phyloP scores from a whole-genome alignment of 805 yeast genomes.

The Yarrowia sp. region DNA sequence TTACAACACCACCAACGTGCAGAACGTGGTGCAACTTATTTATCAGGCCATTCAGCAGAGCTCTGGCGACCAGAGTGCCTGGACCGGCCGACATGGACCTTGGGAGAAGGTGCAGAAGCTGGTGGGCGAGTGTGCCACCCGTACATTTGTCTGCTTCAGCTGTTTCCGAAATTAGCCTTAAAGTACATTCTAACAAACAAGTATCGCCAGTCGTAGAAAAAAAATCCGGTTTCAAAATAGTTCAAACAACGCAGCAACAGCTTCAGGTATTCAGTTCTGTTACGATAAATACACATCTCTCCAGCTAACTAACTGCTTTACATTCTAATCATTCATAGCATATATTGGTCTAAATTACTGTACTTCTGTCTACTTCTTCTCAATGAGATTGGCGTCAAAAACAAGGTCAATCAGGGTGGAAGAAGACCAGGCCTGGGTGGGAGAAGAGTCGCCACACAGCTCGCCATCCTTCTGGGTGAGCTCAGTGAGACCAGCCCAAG shows the following conservation, averaged over 20 bases:
- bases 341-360: slow-evolving; percentile 19
- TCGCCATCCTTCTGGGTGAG: slow-evolving; percentile 86
- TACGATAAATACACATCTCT: too few species aligned
- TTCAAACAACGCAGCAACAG: too few species aligned
- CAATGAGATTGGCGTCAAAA: slow-evolving; percentile 45
- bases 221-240: too few species aligned
- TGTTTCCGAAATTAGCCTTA: slow-evolving; percentile 3
- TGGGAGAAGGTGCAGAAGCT: slow-evolving; percentile 33
- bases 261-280: too few species aligned
- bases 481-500: slow-evolving; percentile 94
- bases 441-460: slow-evolving; percentile 80
- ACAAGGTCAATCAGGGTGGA: slow-evolving; percentile 80
- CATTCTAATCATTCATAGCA: not conserved
- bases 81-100: slow-evolving; percentile 36
- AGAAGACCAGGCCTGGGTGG: slow-evolving; percentile 96
- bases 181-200: too few species aligned
- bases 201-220: too few species aligned
- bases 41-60: slow-evolving; percentile 37
- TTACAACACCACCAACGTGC: slow-evolving; percentile 34
- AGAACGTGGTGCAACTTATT: slow-evolving; percentile 34
- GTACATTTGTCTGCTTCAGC: slow-evolving; percentile 7
- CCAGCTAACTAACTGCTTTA: too few species aligned
- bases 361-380: not conserved
- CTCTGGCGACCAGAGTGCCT: slow-evolving; percentile 33
- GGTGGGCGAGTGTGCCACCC: slow-evolving; percentile 26